A percentile compares a stretch with the other conserved stretches of the same genome.
Conservation (phyloP, 2,329 filamentous ascomycete genomes). For the Magnaporthiopsis incrustans region DNA sequence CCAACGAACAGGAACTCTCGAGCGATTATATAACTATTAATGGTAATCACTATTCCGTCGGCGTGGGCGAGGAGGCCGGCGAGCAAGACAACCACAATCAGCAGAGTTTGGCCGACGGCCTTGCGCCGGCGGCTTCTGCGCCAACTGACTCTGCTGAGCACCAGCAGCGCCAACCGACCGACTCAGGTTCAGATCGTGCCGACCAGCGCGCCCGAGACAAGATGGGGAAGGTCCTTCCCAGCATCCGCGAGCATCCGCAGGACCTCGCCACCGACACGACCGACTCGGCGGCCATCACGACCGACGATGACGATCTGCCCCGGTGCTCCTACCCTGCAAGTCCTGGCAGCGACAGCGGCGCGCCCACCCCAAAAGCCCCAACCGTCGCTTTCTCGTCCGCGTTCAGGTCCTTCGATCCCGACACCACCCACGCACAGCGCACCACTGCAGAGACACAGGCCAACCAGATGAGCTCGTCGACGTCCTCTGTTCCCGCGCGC, state of each 20-base stretch:
- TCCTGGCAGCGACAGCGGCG: slow-evolving; percentile 1
- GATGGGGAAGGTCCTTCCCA: slow-evolving; percentile 6
- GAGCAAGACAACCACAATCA: background rate
- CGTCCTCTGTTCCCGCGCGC: background rate
- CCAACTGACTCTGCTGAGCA: background rate
- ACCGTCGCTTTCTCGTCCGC: background rate
- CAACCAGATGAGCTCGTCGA: background rate
- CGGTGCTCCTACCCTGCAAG: background rate
- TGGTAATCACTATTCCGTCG: background rate
- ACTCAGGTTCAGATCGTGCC: background rate
- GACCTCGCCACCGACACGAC: slow-evolving; percentile 1
- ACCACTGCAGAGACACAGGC: background rate
- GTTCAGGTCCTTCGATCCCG: background rate
- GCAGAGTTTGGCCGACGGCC: background rate
- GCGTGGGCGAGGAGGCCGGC: background rate
- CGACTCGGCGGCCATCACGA: slow-evolving; percentile 3
- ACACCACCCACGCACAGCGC: background rate
- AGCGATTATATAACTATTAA: background rate
- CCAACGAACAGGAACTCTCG: background rate
- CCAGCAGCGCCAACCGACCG: background rate
- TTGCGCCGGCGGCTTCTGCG: background rate
- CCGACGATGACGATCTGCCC: slow-evolving; percentile 4
- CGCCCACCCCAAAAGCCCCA: background rate
- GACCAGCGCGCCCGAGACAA: slow-evolving; percentile 1
- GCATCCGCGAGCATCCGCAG: slow-evolving; percentile 5